A percentile compares a stretch with the other conserved stretches of the same genome.
phyloP scores from a whole-genome alignment of 2,329 filamentous ascomycete genomes.

The Phoma herbarum region DNA sequence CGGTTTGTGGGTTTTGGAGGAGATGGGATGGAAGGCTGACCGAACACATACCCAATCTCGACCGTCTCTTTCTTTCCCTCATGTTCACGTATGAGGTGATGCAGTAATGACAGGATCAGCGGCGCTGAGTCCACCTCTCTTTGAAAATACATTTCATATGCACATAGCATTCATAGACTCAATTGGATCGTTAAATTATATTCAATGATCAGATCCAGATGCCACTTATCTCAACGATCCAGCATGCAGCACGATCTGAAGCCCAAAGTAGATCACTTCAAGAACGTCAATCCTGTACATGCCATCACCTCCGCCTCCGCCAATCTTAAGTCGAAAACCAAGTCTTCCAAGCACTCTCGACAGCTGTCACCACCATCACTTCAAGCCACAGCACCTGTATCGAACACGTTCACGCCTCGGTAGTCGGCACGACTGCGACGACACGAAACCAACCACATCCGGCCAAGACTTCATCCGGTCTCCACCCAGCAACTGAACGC shows the following conservation, averaged over 20 bases:
- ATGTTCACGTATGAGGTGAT: constrained; percentile 17
- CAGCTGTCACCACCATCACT: constrained; percentile 8
- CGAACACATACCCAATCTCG: constrained; percentile 27
- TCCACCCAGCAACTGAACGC: not conserved
- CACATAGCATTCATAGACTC: constrained; percentile 29
- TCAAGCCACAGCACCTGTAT: constrained; percentile 5
- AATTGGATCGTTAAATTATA: not conserved
- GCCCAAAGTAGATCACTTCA: not conserved
- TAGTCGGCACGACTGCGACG: constrained; percentile 17
- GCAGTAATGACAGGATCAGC: constrained; percentile 34
- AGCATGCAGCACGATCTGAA: not conserved
- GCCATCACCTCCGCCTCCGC: not conserved
- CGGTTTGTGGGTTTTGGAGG: constrained; percentile 32
- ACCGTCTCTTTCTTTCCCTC: constrained; percentile 35
- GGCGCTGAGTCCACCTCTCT: constrained; percentile 28
- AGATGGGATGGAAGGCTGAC: constrained; percentile 22
- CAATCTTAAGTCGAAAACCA: constrained; percentile 2
- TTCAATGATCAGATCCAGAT: not conserved
- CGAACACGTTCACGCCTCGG: constrained; percentile 9
- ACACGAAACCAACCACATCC: constrained; percentile 12
- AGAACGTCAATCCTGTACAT: not conserved
- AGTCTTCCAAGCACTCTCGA: constrained; percentile 14
- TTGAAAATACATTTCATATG: constrained; percentile 10
- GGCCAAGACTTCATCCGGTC: constrained; percentile 5
- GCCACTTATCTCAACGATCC: not conserved